Base-by-base conservation (phyloP, 192 early-diverging fungal genomes). In the Mortierella alpina region DNA sequence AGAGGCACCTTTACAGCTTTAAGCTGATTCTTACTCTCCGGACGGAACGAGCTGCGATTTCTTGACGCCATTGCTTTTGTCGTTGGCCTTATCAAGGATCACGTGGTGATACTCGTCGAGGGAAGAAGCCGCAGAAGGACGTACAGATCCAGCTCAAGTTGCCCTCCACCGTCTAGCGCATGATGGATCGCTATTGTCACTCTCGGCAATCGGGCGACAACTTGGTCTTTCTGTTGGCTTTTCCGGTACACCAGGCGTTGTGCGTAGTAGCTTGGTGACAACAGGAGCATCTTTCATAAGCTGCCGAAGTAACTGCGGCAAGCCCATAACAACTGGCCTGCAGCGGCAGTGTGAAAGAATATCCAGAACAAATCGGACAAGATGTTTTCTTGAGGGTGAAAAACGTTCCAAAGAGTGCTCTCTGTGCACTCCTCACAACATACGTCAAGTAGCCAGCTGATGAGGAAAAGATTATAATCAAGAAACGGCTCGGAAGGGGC, bases 121-220 rank as follows among this genome's bases (percentile, higher is more conserved):
- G 64, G 20, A 54, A 54, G 41, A 66, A 66, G 40, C 50, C 50
- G 9, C 39, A 66, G 22, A 42, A 7, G 51, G 40, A 44, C 42
- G 52, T 66, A 14, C 31, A 22, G 9, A 44, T 42, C 20, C 64
- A 66, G 40, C 17, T 66, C 44, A 66, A 54, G 52, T 66, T 51
- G 52, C 64, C 40, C 51, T 54, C 11, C 64, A 66, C 40, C 50
- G 64, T 10, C 20, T 54, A 12, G 51, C 12, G 2, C 64, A 66
- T 66, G 51, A 66, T 66, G 64, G 64, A 12, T 66, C 31, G 11
- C 45, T 66, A 14, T 53, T 51, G 17, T 52, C 64, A 17, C 17
- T 47, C 60, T 48, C 42, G 10, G 60, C 45, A 41, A 2, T 53
- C 50, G 49, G 51, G 31, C 50, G 5, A 18, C 23, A 22, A 2